Evolutionary conservation across 225 moss, liverwort and hornwort species (phyloP), one percentile per base, ranked within the genome.

Genomic region (Polytrichum commune): DNA sequence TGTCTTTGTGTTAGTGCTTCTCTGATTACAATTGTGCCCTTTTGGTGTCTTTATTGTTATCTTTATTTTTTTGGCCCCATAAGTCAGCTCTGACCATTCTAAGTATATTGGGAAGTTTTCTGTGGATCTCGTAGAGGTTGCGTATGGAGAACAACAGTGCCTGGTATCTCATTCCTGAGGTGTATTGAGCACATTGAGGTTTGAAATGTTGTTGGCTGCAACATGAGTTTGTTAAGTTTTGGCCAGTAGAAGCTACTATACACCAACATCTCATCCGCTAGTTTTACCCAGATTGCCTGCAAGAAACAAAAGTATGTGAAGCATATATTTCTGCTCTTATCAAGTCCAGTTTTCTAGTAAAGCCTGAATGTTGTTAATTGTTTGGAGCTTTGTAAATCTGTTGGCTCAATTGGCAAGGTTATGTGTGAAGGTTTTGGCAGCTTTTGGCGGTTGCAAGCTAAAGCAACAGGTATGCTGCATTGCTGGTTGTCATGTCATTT

Each of bases 401-500:
- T 73, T 74, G 56, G 29, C 55, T 66, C 53, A 55, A 67, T 16
- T 75, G 67, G 55, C 61, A 70, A 67, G 64, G 26, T 75, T 62
- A 25, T 73, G 69, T 63, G 7, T 29, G 29, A 69, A 74, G 54
- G 65, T 19, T 69, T 25, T 56, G 19, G 28, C 62, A 62, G 76
- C 68, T 33, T 55, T 53, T 74, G 29, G 38, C 67, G 75, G 62
- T 80, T 72, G 29, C 64, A 76, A 80, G 75, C 66, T 74, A 64
- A 72, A 76, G 75, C 26, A 53, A 69, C 75, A 80, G 80, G 80
- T 80, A 80, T 32, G 74, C 66, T 26, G 29, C 63, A 72, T 73
- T 79, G 46, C 62, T 62, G 60, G 69, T 71, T 79, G 53, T 35
- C 23, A 67, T 65, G 1, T 58, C 60, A 54, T 72, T 22, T 77